Evolutionary conservation across 169 alveolate genomes (phyloP).

Genomic region (Eimeria tenella): DNA sequence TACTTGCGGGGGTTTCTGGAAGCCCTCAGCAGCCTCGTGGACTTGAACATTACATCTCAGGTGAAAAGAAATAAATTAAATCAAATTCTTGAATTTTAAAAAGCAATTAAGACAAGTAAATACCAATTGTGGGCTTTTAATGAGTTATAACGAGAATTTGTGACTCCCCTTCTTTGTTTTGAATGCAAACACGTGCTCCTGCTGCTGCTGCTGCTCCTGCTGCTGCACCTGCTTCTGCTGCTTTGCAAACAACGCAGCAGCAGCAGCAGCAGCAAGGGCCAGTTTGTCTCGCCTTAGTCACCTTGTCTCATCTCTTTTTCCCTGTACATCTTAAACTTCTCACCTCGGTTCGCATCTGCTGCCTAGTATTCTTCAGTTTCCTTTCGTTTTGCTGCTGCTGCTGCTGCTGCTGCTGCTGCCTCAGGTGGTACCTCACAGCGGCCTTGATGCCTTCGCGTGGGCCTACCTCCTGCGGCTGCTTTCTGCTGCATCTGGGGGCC

Average conservation of each 20-base stretch:
- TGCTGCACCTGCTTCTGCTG: not conserved
- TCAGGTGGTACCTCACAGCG: conserved; percentile 67
- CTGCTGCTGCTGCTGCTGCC: conserved; percentile 1
- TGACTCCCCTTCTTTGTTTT: too few relatives aligned
- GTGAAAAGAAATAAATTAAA: not conserved
- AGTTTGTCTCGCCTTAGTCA: too few relatives aligned
- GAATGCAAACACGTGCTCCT: not conserved
- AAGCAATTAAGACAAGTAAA: too few relatives aligned
- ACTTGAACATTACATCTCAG: conserved; percentile 32
- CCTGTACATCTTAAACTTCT: too few relatives aligned
- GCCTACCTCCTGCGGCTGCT: not conserved
- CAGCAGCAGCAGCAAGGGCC: too few relatives aligned
- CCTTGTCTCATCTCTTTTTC: too few relatives aligned
- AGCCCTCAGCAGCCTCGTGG: conserved; percentile 38
- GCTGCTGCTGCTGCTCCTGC: conserved; percentile 4
- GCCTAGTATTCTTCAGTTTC: too few relatives aligned
- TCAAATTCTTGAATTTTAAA: too few relatives aligned
- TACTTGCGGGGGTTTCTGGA: conserved; percentile 46
- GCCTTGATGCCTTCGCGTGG: conserved; percentile 44
- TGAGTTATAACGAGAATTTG: too few relatives aligned
- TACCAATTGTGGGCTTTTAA: too few relatives aligned
- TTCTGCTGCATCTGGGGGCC: not conserved
- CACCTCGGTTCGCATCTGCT: too few relatives aligned
- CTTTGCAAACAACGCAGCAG: too few relatives aligned
- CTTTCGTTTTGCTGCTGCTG: not conserved